Percentiles rank a stretch among this genome's conserved stretches.
Conservation (phyloP, 441 rosid genomes). For the Kokia cookei region DNA sequence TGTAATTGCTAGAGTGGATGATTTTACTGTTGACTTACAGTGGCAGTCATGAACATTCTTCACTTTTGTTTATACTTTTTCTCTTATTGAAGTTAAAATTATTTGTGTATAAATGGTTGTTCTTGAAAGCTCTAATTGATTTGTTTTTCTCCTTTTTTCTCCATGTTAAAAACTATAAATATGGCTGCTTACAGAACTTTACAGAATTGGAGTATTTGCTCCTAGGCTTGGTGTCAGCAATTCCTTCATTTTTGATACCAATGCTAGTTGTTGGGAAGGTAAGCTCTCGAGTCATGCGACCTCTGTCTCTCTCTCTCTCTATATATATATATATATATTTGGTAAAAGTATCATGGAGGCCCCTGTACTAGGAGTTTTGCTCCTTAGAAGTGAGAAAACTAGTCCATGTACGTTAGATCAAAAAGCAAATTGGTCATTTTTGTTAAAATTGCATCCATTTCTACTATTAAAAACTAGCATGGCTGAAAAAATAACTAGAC, state of each 20-base stretch:
- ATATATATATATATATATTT: too few relatives aligned
- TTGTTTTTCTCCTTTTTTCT: neutral
- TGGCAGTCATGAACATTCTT: neutral
- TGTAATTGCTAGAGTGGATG: neutral
- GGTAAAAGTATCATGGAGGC: too few relatives aligned
- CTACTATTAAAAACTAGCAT: too few relatives aligned
- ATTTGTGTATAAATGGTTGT: neutral
- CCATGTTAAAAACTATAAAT: neutral
- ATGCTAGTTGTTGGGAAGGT: constrained; percentile 69
- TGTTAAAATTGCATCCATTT: too few relatives aligned
- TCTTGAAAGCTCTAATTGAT: neutral
- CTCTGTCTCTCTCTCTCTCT: too few relatives aligned
- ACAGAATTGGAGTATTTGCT: constrained; percentile 90
- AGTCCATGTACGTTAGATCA: too few relatives aligned
- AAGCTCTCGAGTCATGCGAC: neutral
- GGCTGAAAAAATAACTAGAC: too few relatives aligned
- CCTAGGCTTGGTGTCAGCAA: constrained; percentile 69
- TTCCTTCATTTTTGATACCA: constrained; percentile 80
- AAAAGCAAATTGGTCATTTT: too few relatives aligned
- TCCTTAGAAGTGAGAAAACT: too few relatives aligned
- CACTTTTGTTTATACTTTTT: neutral
- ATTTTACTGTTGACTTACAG: neutral
- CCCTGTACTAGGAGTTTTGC: too few relatives aligned
- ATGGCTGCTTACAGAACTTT: constrained; percentile 47
- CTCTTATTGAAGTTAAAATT: neutral